Base-by-base conservation (phyloP, 2,329 filamentous ascomycete species). In the Nakataea oryzae region DNA sequence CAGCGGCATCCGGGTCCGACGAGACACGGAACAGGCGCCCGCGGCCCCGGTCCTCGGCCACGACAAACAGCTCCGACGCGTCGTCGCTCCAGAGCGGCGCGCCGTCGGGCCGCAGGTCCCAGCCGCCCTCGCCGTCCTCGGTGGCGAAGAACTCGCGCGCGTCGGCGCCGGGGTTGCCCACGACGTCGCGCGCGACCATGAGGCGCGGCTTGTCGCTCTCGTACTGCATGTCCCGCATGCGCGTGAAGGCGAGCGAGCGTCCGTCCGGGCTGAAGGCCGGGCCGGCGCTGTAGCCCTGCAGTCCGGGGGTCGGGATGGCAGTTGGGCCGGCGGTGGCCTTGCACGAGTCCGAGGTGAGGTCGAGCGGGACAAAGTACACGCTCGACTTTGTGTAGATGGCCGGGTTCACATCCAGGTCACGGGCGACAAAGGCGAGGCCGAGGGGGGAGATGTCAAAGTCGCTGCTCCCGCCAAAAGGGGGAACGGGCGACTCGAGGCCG, bases 331-430 rank as follows among this genome's bases (percentile, higher is more conserved):
- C 26, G 21, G 7, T 54, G 74, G 24, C 57, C n/a, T 30, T 30
- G 41, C 47, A 24, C 14, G 14, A 17, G 21, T 24, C n/a, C 41
- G 70, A 88, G 89, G 85, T 62, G 70, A 88, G 91, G 6, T 80
- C 83, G 54, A 91, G 76, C 0, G 86, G 82, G 6, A 89, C 81
- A 57, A 87, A 83, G 73, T 95, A 96, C 54, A 95, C 82, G 69
- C 95, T 89, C 0, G 87, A 88, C 69, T 92, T 93, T 11, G 91
- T 96, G 72, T 89, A 85, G 62, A 88, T 81, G 0, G 90, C 89
- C 3, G 84, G 85, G 68, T 89, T 85, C 29, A 91, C 74, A 13
- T 83, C 77, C 0, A 89, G 89, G 68, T 92, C 89, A 67, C 90
- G 91, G 11, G 90, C 83, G 12, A 91, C 84, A 69, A 93, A 93